Evolutionary conservation across 2,329 filamentous ascomycete genomes (phyloP).

Genomic region (Epichloe hybrida): DNA sequence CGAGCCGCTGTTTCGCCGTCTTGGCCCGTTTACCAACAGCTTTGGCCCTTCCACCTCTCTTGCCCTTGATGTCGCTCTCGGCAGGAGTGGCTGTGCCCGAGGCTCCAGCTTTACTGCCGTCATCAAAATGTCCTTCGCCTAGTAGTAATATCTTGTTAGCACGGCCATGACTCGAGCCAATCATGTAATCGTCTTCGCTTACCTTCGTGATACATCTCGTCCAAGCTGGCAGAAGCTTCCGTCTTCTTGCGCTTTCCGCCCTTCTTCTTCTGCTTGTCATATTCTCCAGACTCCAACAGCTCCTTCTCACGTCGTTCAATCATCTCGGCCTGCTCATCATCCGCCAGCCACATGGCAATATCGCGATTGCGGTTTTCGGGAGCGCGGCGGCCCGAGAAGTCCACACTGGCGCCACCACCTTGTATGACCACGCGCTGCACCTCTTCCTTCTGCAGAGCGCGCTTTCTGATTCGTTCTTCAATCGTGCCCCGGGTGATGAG

Average conservation of each 20-base stretch:
- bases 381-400: slow-evolving; percentile 84
- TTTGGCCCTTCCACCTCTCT: slow-evolving; percentile 44
- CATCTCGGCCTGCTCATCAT: slow-evolving; percentile 89
- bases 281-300: slow-evolving; percentile 58
- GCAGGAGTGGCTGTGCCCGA: slow-evolving; percentile 79
- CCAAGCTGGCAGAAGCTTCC: slow-evolving; percentile 52
- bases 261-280: slow-evolving; percentile 51
- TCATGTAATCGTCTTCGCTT: slow-evolving; percentile 24
- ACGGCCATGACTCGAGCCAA: background rate
- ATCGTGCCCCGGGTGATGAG: slow-evolving; percentile 95
- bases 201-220: slow-evolving; percentile 99
- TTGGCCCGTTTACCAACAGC: slow-evolving; percentile 40
- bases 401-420: slow-evolving; percentile 78
- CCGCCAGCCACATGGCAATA: slow-evolving; percentile 96
- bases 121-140: slow-evolving; percentile 97
- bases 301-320: slow-evolving; percentile 90
- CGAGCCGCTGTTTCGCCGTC: slow-evolving; percentile 54
- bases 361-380: slow-evolving; percentile 92
- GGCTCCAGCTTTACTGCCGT: slow-evolving; percentile 51
- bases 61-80: slow-evolving; percentile 37
- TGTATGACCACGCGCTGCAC: slow-evolving; percentile 95
- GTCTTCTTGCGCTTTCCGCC: slow-evolving; percentile 42
- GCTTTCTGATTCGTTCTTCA: slow-evolving; percentile 94
- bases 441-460: slow-evolving; percentile 94
- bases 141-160: slow-evolving; percentile 24